Evolutionary conservation across 2,329 filamentous ascomycete species (phyloP).

Genomic region (Neofusicoccum laricinum): DNA sequence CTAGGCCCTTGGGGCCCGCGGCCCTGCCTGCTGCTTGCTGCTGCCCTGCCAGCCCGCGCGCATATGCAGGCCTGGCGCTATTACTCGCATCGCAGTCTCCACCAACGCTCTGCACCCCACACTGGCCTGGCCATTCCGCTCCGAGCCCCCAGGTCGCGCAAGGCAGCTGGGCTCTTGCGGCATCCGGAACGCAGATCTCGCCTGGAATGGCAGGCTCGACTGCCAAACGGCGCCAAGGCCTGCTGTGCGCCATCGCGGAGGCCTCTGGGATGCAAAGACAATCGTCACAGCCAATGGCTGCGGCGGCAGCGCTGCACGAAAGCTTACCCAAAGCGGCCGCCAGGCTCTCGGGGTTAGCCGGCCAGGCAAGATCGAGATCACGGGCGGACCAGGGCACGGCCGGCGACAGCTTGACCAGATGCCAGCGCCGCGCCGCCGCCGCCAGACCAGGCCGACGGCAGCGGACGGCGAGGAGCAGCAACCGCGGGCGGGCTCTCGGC

Average conservation of each 20-base stretch:
- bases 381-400: not conserved
- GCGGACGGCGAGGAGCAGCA: not conserved
- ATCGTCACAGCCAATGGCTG: slow-evolving; percentile 14
- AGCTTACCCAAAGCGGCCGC: slow-evolving; percentile 10
- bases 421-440: not conserved
- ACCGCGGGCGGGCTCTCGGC: not conserved
- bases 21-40: not conserved
- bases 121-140: slow-evolving; percentile 14
- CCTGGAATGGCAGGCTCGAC: slow-evolving; percentile 15
- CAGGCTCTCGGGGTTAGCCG: not conserved
- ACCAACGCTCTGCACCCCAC: slow-evolving; percentile 14
- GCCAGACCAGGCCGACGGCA: not conserved
- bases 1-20: not conserved
- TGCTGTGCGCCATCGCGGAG: slow-evolving; percentile 9
- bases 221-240: slow-evolving; percentile 17
- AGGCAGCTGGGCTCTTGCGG: slow-evolving; percentile 7
- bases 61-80: slow-evolving; percentile 15
- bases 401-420: not conserved
- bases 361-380: not conserved
- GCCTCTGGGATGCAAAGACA: slow-evolving; percentile 7
- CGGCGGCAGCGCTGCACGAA: not conserved
- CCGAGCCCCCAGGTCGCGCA: not conserved
- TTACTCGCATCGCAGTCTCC: slow-evolving; percentile 7
- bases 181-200: slow-evolving; percentile 17
- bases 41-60: not conserved